Evolutionary conservation across 2,329 filamentous ascomycete species (phyloP).

Genomic region (Cladosporium sp.): DNA sequence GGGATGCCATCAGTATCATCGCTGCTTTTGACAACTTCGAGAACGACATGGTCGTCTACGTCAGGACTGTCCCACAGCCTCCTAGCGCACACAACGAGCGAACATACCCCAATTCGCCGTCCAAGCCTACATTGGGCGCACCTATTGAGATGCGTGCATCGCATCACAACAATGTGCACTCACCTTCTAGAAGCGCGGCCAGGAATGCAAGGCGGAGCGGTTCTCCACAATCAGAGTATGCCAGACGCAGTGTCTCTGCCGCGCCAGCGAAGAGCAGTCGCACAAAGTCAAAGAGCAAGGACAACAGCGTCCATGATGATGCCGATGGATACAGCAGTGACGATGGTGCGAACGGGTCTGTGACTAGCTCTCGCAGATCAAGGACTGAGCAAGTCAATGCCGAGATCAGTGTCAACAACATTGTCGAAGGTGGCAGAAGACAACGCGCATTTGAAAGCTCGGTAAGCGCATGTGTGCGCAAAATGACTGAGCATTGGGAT

Average conservation of each 20-base stretch:
- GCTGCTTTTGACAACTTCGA: slow-evolving; percentile 93
- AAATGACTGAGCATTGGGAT: slow-evolving; percentile 20
- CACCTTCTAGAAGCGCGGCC: slow-evolving; percentile 64
- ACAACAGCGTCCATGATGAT: slow-evolving; percentile 55
- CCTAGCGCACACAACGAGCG: slow-evolving; percentile 20
- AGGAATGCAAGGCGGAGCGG: slow-evolving; percentile 72
- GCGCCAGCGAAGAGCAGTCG: slow-evolving; percentile 55
- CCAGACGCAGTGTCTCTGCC: slow-evolving; percentile 72
- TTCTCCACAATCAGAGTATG: slow-evolving; percentile 66
- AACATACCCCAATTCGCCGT: slow-evolving; percentile 39
- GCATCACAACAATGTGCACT: slow-evolving; percentile 56
- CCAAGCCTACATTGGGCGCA: slow-evolving; percentile 57
- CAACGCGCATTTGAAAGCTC: slow-evolving; percentile 95
- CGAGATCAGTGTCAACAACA: slow-evolving; percentile 97
- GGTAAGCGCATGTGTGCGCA: slow-evolving; percentile 57
- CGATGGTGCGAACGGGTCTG: slow-evolving; percentile 72
- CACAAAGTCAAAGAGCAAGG: slow-evolving; percentile 45
- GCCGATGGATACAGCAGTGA: slow-evolving; percentile 81
- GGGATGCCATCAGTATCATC: slow-evolving; percentile 83
- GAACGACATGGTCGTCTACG: slow-evolving; percentile 89
- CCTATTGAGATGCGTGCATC: slow-evolving; percentile 61
- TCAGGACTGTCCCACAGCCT: slow-evolving; percentile 50
- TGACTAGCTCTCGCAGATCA: slow-evolving; percentile 65
- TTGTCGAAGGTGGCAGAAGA: slow-evolving; percentile 91
- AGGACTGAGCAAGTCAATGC: slow-evolving; percentile 86